Evolutionary conservation across 2,329 filamentous ascomycete species (phyloP), one percentile per base, ranked within the genome.

Genomic region (Bipolaris sorokiniana): DNA sequence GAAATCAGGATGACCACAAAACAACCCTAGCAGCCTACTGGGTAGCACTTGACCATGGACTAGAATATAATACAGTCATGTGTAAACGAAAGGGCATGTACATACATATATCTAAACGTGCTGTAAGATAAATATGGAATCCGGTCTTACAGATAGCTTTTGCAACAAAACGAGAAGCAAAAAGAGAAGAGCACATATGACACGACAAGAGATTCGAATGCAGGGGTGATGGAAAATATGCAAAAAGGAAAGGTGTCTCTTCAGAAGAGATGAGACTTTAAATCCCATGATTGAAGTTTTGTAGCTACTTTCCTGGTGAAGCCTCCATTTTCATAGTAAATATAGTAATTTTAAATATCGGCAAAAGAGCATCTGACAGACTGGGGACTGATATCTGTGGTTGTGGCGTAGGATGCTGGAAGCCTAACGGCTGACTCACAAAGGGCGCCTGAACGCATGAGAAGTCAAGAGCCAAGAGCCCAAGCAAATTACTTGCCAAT

Each of bases 201-300:
- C 16, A 18, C 7, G 4, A 5, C 18, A 18, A 13, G 16, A 33
- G 5, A 28, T 34, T 46, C 42, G 42, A 46, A 46, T 18, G 11
- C 26, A 46, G 5, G 2, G 28, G 18, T 33, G n/a, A 13, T 33
- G 26, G n/a, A 33, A 33, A 11, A 20, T 33, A 3, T 2, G 5
- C 9, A 37, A 38, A 48, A 48, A 48, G 46, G 46, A 48, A 48
- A 48, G 46, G 3, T 6, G 34, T 9, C 46, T 48, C 9, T 13
- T 26, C 33, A 22, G 22, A 48, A 28, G 10, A 31, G 46, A 37
- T 22, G 7, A 28, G 34, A n/a, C 46, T 31, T 31, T 11, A n/a
- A 2, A 11, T 6, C 7, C 3, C 2, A 20, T 10, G 18, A 26
- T 26, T 26, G 18, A 4, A 18, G 28, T 3, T 7, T 28, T 31